Conservation (phyloP, 2,329 filamentous ascomycete species). For the Davidsoniella eucalypti region DNA sequence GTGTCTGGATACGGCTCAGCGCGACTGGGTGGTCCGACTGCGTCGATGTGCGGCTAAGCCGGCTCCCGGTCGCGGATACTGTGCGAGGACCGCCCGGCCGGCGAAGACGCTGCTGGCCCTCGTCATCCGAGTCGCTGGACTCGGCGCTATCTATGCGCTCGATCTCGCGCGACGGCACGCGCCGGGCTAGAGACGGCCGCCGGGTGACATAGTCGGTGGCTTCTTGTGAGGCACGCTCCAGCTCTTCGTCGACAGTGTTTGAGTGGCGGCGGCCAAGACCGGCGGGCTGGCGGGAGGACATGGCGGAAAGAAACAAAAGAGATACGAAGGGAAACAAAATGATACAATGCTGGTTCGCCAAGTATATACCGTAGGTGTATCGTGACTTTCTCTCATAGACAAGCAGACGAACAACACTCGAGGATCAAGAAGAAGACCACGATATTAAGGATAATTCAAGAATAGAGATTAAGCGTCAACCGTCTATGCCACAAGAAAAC, state of each 20-base stretch:
- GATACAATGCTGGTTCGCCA: too few relatives aligned
- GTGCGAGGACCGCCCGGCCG: conserved; percentile 22
- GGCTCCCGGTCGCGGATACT: conserved; percentile 13
- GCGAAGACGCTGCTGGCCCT: conserved; percentile 22
- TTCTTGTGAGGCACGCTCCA: conserved; percentile 11
- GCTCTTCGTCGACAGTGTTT: conserved; percentile 16
- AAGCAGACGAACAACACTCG: too few relatives aligned
- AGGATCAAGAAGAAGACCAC: too few relatives aligned
- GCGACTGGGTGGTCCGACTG: conserved; percentile 51
- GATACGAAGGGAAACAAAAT: too few relatives aligned
- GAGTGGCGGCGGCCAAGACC: not conserved
- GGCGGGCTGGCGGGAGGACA: not conserved
- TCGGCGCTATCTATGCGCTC: conserved; percentile 41
- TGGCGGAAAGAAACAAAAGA: not conserved
- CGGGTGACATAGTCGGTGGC: conserved; percentile 17
- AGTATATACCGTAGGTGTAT: too few relatives aligned
- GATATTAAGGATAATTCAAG: too few relatives aligned
- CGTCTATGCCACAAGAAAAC: too few relatives aligned
- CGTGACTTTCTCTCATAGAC: too few relatives aligned
- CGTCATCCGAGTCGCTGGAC: conserved; percentile 18
- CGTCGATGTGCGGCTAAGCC: conserved; percentile 46
- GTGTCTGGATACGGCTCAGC: conserved; percentile 54
- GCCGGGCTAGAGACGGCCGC: conserved; percentile 18
- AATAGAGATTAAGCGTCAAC: too few relatives aligned
- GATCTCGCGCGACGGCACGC: conserved; percentile 35